Base-by-base conservation (phyloP, 306 rosid species). In the Gillenia trifoliata region DNA sequence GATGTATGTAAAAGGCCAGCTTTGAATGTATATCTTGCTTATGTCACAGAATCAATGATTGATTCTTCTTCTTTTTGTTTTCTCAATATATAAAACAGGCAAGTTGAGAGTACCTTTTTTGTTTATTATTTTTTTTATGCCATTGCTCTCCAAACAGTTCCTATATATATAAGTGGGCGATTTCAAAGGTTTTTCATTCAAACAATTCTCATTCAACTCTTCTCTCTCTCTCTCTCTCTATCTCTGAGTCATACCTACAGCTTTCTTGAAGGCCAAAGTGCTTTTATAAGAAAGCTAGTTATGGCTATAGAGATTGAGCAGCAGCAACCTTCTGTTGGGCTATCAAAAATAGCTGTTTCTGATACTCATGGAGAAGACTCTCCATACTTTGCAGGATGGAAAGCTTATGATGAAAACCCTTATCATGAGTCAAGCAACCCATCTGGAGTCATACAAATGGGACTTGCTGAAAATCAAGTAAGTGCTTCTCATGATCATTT, bases 331-430 rank as follows among this genome's bases (percentile, higher is more conserved):
- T 64, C 84, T 36, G 19, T 82, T 83, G 88, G 73, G 77, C 90
- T 94, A 29, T 94, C 99, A 30, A 81, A 75, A 9, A 68, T 94
- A 30, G 97, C 97, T 41, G 78, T 66, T 47, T 94, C 99, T 34
- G 92, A 90, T 26, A 94, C 99, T 64, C 99, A 94, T 66, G 99
- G 99, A 0, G 99, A 94, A 79, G 83, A 94, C 71, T 94, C 99
- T 1, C 99, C 97, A 3, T 94, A 94, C 55, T 94, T 94, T 74
- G 97, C 95, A 38, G 99, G 99, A 16, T 94, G 99, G 99, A 94
- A 90, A 86, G 97, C 96, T 5, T 94, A 94, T 67, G 93, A 92
- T 45, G 95, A 92, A 79, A 33, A 91, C 82, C 97, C 97, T 47
- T 94, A 90, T 56, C 69, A 94, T 49, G 95, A 88, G 80, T 30